phyloP scores from a whole-genome alignment of 805 yeast species.

The Candida pseudofarinosa region DNA sequence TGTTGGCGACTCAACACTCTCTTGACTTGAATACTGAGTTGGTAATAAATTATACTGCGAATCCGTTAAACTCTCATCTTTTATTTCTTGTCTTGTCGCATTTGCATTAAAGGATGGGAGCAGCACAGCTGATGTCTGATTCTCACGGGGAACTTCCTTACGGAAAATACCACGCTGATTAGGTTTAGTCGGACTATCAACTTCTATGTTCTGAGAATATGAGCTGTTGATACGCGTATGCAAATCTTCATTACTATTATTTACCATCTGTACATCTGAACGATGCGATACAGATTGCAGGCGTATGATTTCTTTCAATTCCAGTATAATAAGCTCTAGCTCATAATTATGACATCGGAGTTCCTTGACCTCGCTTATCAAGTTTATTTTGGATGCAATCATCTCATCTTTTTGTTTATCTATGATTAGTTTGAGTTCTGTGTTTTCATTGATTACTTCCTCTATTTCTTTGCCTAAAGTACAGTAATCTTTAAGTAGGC shows the following conservation, averaged over 20 bases:
- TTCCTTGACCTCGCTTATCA: neutral
- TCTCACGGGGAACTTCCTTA: neutral
- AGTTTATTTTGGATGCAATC: neutral
- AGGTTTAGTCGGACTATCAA: neutral
- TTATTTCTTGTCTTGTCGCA: neutral
- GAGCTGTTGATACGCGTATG: neutral
- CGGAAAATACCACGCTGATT: neutral
- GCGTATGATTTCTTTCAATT: neutral
- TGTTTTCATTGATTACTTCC: neutral
- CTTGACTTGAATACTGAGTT: constrained; percentile 25
- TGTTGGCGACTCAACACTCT: constrained; percentile 2
- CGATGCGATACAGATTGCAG: neutral
- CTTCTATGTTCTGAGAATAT: neutral
- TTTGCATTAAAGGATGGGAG: neutral
- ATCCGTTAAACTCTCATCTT: constrained; percentile 4
- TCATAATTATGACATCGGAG: neutral
- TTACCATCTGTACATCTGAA: neutral
- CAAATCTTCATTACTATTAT: too few species aligned
- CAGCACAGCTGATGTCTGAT: neutral
- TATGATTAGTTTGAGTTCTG: neutral
- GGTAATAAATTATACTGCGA: constrained; percentile 18
- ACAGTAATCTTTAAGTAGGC: neutral
- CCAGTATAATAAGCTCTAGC: constrained; percentile 1
- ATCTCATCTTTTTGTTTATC: neutral
- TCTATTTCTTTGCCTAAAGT: constrained; percentile 1